Base-by-base conservation (phyloP, 495 filamentous ascomycete genomes). In the Melanomma pulvis-pyrius region DNA sequence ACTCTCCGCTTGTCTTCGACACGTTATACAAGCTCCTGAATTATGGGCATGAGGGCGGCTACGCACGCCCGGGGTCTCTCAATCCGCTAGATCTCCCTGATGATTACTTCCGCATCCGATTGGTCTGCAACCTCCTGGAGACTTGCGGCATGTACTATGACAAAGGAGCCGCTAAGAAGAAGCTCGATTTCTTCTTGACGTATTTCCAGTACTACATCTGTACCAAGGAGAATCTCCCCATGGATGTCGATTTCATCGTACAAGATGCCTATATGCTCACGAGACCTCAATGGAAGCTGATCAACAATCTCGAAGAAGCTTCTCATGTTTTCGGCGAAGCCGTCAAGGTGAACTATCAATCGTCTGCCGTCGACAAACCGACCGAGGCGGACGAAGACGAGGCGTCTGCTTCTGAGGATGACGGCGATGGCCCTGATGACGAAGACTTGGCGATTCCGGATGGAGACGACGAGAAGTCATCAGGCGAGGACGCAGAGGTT, bases 131-230 rank as follows among this genome's bases (percentile, higher is more conserved):
- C 5, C 79, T 98, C 21, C 85, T 99, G 2, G 94, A 99, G 78
- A 97, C 92, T 6, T 98, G 96, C 71, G 94, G 94, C 51, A 88
- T 93, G 76, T 98, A 92, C 78, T 99, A 96, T 73, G 93, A 97
- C 76, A 89, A 92, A 58, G 94, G 96, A 5, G 86, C 88, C 34
- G 88, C 93, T 0, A 94, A 92, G 74, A 98, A 97, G 81, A 99
- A 97, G 80, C 84, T 99, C 17, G 94, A 99, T 73, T 98, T 96
- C 77, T 99, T 97, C 81, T 82, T 99, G 55, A 93, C 89, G 0
- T 99, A 97, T 78, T 92, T 98, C 75, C 94, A 92, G 85, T 97
- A 97, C 74, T 99, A 99, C 80, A 89, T 97, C 64, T 86, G 88
- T 71, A 90, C 89, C n/a, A 99, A 99, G 76, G 90, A 96, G 12